Base-by-base conservation (phyloP, 306 rosid genomes). In the Carpinus fangiana region DNA sequence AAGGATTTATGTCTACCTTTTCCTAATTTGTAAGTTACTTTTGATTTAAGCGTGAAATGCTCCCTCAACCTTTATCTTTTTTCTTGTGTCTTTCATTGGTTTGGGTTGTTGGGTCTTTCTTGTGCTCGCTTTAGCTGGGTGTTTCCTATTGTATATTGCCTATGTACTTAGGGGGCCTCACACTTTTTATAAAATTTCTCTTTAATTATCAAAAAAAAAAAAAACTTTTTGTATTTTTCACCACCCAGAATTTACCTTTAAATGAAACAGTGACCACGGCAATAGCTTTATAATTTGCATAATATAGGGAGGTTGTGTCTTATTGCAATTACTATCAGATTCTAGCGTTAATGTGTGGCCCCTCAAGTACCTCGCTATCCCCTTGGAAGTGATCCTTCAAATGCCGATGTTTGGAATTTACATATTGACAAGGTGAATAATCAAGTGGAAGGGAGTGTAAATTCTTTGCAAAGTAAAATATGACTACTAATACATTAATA, bases 261-360 rank as follows among this genome's bases (percentile, higher is more conserved):
- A 70, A 20, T 74, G 21, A 48, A 57, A 17, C 20, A 12, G 21
- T 54, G 41, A 9, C 64, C 7, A 18, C 21, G 51, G 38, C 1
- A 57, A 41, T 76, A 48, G 28, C 47, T 17, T 72, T 26, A 76
- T 70, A 43, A 12, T 64, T n/a, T 54, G 64, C 68, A 21, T 61
- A 4, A 8, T 60, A 18, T 55, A 2, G 21, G 59, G 43, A 47
- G 57, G 67, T 18, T 61, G 11, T 69, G 14, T 48, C 68, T 8
- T 70, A 11, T 46, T 55, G 47, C 47, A 23, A 66, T 51, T 28
- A 12, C n/a, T 3, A 48, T 76, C 18, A 70, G 67, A 51, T 4
- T 70, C 73, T 74, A 36, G 43, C 41, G 8, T 41, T n/a, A 38
- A 57, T 34, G 8, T 47, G 38, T 55, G 7, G 50, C 62, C 75